Evolutionary conservation across 208 protist genomes (phyloP).

Genomic region (Trichomonas tenax): DNA sequence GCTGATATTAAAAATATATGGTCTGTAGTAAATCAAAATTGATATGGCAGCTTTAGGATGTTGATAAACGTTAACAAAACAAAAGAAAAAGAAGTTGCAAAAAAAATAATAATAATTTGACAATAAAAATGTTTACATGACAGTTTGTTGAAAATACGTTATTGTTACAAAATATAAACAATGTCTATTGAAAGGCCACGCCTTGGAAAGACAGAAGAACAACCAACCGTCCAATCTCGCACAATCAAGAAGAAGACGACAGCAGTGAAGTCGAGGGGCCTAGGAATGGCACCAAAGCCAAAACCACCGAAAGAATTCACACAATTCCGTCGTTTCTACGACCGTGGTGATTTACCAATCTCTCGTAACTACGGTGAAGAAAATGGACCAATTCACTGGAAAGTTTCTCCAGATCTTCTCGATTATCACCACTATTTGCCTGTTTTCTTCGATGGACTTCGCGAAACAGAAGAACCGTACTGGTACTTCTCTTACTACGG

Average conservation of each 20-base stretch:
- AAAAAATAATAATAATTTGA: too few species aligned
- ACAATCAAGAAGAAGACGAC: background rate
- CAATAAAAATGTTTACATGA: too few species aligned
- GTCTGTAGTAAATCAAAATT: too few species aligned
- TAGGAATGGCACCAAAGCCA: background rate
- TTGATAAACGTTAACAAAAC: too few species aligned
- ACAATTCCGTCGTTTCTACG: slow-evolving; percentile 87
- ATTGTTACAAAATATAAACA: too few species aligned
- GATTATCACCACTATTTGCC: slow-evolving; percentile 96
- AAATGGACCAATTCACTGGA: slow-evolving; percentile 75
- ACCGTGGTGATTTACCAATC: slow-evolving; percentile 86
- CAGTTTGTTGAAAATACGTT: too few species aligned
- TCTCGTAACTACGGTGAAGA: slow-evolving; percentile 70
- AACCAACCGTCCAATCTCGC: background rate
- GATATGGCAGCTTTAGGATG: too few species aligned
- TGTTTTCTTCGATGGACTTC: slow-evolving; percentile 92
- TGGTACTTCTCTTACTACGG: slow-evolving; percentile 66
- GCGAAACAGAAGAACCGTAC: slow-evolving; percentile 87
- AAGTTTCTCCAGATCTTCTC: slow-evolving; percentile 79
- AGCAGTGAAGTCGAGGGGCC: background rate
- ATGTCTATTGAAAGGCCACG: background rate
- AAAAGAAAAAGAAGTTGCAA: too few species aligned
- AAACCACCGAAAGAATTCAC: slow-evolving; percentile 39
- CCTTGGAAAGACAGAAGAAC: slow-evolving; percentile 3
- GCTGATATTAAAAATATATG: too few species aligned